Evolutionary conservation across 176 grass and related monocot species (phyloP), one percentile per base, ranked within the genome.

Genomic region (Dactylis glomerata): DNA sequence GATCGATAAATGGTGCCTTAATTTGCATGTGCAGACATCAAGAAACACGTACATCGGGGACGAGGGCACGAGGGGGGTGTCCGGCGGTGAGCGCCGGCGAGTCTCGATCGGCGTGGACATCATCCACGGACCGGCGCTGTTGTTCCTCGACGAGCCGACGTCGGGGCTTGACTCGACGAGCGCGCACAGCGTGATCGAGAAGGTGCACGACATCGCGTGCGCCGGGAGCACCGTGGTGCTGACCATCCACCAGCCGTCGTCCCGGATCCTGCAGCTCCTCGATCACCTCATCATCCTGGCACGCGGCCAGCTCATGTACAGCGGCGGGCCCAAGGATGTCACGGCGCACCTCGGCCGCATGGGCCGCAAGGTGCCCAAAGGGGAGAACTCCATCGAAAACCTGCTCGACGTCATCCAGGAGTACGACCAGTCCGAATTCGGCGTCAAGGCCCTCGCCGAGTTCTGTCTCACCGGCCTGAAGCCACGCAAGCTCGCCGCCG

Each of bases 31-130:
- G 27, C 84, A 91, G 89, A 81, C 80, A 8, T 84, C 84, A 0
- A 81, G 86, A 10, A 94, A 91, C 66, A 94, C 89, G 30, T 79
- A 82, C 84, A 91, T 92, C 66, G 94, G 94, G 0, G 89, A 97
- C 49, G 94, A 97, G 75, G 89, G 91, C 72, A 89, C 54, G 31
- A 81, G 92, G 5, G 91, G 94, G 0, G 79, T 97, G 14, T 94
- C 94, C 16, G 94, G 94, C 32, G 92, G 94, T 7, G 92, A 97
- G 85, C 84, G 94, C 3, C 87, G 91, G 13, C 91, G 87, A 6
- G 94, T 97, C 1, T 97, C 92, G 30, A 97, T 97, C 59, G 87
- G 89, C 27, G 85, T 92, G 52, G 94, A 92, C 86, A 97, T 97
- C 77, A 91, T 97, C 68, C 92, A 97, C 67, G 92, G 86, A 3